Evolutionary conservation across 306 rosid genomes (phyloP).

Genomic region (Lathyrus tuberosus): DNA sequence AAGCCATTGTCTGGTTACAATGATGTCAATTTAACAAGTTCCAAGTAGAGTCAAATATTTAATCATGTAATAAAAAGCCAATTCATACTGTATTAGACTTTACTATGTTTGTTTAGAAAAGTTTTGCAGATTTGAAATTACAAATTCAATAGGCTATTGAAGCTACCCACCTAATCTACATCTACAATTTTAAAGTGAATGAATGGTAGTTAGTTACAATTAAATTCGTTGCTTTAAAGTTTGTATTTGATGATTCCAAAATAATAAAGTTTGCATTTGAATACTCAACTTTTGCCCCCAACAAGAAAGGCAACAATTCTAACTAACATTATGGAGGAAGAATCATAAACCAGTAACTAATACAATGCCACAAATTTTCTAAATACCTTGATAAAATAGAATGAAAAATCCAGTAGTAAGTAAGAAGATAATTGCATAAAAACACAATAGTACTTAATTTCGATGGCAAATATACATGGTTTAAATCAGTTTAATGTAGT

Average conservation of each 20-base stretch:
- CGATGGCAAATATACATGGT: too few species aligned
- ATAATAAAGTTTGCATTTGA: conserved; percentile 13
- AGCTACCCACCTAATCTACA: conserved; percentile 41
- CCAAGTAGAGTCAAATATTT: conserved; percentile 26
- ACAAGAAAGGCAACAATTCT: conserved; percentile 40
- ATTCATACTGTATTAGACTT: conserved; percentile 26
- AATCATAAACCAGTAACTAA: conserved; percentile 24
- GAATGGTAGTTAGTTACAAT: conserved; percentile 34
- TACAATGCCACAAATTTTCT: conserved; percentile 9
- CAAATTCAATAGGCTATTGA: conserved; percentile 29
- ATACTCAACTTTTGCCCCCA: conserved; percentile 27
- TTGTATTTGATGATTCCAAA: conserved; percentile 27
- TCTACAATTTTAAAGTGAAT: conserved; percentile 22
- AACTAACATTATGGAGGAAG: conserved; percentile 16
- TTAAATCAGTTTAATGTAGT: neutral
- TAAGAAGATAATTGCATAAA: neutral
- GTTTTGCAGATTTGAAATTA: conserved; percentile 1
- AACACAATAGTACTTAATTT: neutral
- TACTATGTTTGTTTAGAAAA: conserved; percentile 1
- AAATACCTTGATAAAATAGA: neutral
- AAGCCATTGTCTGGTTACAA: conserved; percentile 30
- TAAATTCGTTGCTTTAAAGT: conserved; percentile 39
- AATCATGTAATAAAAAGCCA: conserved; percentile 34
- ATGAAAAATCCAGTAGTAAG: neutral
- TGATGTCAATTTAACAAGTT: conserved; percentile 41